A percentile compares a stretch with the other conserved stretches of the same genome.
Evolutionary conservation across 2,329 filamentous ascomycete genomes (phyloP).

Genomic region (Arthrinium phaeospermum): DNA sequence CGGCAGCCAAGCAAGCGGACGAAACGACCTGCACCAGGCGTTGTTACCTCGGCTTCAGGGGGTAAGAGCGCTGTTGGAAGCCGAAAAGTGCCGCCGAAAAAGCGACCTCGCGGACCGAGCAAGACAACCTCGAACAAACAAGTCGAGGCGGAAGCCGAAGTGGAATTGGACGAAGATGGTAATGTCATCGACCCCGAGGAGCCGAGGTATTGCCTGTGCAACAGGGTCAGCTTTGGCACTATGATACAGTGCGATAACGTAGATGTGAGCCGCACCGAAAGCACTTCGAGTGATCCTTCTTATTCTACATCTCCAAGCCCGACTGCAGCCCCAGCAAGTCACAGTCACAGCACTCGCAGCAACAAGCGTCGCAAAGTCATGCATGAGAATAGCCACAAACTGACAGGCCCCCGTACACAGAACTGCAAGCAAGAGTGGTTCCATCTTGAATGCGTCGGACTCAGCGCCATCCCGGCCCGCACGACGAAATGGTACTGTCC

Average conservation of each 20-base stretch:
- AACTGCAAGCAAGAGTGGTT: constrained; percentile 86
- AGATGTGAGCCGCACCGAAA: constrained; percentile 61
- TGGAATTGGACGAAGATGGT: constrained; percentile 71
- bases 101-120: constrained; percentile 61
- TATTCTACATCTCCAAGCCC: constrained; percentile 7
- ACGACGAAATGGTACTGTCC: constrained; percentile 87
- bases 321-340: constrained; percentile 19
- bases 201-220: constrained; percentile 78
- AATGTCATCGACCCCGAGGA: constrained; percentile 77
- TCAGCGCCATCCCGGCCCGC: constrained; percentile 70
- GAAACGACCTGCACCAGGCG: constrained; percentile 74
- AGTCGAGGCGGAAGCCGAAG: constrained; percentile 53
- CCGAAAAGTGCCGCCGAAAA: constrained; percentile 71
- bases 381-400: constrained; percentile 27
- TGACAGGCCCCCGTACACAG: constrained; percentile 38
- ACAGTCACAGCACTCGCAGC: constrained; percentile 22
- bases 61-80: constrained; percentile 73
- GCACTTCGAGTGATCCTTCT: background rate
- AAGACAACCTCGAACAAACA: constrained; percentile 48
- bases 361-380: constrained; percentile 27
- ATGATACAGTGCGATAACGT: constrained; percentile 86
- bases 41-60: constrained; percentile 68
- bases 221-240: constrained; percentile 78
- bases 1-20: constrained; percentile 58
- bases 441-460: constrained; percentile 77